Percentiles rank a stretch among this genome's conserved stretches.
Evolutionary conservation across 2,329 filamentous ascomycete species (phyloP).

Genomic region (Fusarium siculi): DNA sequence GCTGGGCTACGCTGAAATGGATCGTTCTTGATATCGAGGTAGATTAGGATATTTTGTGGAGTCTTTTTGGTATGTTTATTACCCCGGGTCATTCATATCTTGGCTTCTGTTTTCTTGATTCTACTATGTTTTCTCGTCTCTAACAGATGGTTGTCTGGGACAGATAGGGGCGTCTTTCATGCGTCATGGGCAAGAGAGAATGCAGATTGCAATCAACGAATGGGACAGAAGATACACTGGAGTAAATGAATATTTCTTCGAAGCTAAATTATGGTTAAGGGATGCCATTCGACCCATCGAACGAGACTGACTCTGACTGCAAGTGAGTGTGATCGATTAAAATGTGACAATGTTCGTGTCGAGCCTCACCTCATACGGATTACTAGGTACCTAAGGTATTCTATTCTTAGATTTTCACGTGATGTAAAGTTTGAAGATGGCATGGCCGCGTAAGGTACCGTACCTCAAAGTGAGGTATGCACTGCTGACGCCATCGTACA

Average conservation of each 20-base stretch:
- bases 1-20: not conserved
- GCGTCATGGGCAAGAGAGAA: too few relatives aligned
- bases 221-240: not conserved
- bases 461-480: not conserved
- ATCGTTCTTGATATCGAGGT: not conserved
- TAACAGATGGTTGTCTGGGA: not conserved
- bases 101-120: not conserved
- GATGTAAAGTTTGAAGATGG: not conserved
- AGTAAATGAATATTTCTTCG: not conserved
- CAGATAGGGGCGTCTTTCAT: not conserved
- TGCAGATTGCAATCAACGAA: not conserved
- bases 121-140: not conserved
- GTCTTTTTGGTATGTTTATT: not conserved
- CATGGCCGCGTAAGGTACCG: conserved; percentile 15
- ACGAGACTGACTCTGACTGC: not conserved
- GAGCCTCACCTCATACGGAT: not conserved
- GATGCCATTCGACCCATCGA: not conserved
- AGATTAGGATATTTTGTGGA: not conserved
- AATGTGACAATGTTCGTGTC: conserved; percentile 7
- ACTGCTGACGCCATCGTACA: conserved; percentile 20
- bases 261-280: not conserved
- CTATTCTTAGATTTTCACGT: conserved; percentile 30
- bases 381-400: too few relatives aligned
- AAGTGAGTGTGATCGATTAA: not conserved
- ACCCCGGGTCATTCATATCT: not conserved